Evolutionary conservation across 2,329 filamentous ascomycete genomes (phyloP), one percentile per base, ranked within the genome.

Genomic region (Clonostachys byssicola): DNA sequence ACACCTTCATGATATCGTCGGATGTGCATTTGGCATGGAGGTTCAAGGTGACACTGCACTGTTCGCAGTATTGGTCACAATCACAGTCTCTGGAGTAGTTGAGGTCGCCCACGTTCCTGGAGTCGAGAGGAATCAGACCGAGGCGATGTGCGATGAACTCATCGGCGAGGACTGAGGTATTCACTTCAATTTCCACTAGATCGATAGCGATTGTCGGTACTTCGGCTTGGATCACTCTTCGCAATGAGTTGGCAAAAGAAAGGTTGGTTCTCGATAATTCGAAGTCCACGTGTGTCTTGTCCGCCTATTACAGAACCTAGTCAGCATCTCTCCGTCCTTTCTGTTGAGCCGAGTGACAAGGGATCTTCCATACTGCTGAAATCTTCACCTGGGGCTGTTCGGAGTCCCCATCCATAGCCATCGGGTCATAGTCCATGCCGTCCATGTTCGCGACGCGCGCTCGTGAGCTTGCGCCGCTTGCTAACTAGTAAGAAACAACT

Each of bases 201-300:
- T 99, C 92, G 66, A 97, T 92, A 53, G 94, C 92, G 58, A 97
- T 85, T 20, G 90, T 96, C 12, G 92, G 92, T 50, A 99, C 88
- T 71, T 99, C 92, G 59, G 90, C 89, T 55, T 96, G 85, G 72
- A 97, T 92, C 49, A 90, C 80, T 62, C 92, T 89, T 52, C 92
- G 92, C 51, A 97, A 73, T 42, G 91, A 88, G 75, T 99, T 99
- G 59, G 92, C 92, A 59, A 96, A 90, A 52, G 91, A 81, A 49
- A 96, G 85, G 63, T 95, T 90, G 60, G 92, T 89, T 64, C 90
- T 90, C 60, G 83, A 86, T 49, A 99, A 83, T 67, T 94, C 86
- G 74, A 97, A 97, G 71, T 96, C 87, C 65, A 96, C 91, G 60
- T 88, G 86, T 58, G 85, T 82, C 53, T 74, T 74, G 63, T 92